Conservation (phyloP, 2,329 filamentous ascomycete genomes). For the Myriosclerotinia curreyana region DNA sequence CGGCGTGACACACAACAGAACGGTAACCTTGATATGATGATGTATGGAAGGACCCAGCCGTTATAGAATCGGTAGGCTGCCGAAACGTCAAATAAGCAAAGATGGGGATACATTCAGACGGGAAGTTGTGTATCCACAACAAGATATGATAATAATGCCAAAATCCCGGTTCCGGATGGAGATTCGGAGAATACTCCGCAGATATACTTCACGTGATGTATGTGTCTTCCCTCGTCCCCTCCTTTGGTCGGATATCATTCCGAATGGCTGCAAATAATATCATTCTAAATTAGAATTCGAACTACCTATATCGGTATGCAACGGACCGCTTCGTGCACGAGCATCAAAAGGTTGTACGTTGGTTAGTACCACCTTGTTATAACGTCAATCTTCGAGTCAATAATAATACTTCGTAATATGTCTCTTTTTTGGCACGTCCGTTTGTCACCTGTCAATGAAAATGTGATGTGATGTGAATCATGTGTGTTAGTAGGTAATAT, state of each 20-base stretch:
- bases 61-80: background rate
- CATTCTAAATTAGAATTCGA: background rate
- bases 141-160: background rate
- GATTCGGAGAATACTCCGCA: background rate
- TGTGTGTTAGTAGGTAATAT: too few relatives aligned
- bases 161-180: background rate
- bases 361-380: background rate
- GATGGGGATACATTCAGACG: background rate
- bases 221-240: background rate
- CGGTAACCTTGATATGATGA: background rate
- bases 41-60: background rate
- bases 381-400: conserved; percentile 9
- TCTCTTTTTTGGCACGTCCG: too few relatives aligned
- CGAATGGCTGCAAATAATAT: background rate
- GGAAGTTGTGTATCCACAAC: background rate
- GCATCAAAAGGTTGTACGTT: conserved; percentile 9
- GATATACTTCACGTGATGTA: background rate
- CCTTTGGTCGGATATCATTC: background rate
- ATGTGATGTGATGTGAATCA: too few relatives aligned
- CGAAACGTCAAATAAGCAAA: background rate
- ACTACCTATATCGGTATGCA: too few relatives aligned
- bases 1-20: background rate
- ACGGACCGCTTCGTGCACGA: conserved; percentile 12
- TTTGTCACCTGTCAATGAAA: too few relatives aligned
- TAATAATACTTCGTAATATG: too few relatives aligned